Conservation (phyloP, 129 eudicot genomes). For the Flaveria linearis region DNA sequence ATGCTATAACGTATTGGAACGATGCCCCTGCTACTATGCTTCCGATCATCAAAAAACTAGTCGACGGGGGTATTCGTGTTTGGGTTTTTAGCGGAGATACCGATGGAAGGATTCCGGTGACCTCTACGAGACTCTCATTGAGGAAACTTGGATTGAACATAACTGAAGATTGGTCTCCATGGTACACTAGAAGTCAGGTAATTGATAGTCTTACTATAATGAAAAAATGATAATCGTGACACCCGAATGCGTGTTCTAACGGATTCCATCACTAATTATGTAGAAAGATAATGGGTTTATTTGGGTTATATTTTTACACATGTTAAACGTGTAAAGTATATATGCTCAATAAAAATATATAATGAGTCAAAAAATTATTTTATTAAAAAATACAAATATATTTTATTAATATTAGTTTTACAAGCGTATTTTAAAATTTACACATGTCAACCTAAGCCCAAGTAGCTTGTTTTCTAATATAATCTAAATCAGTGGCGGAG, state of each 20-base stretch:
- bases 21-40: conserved; percentile 63
- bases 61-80: conserved; percentile 55
- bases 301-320: neutral
- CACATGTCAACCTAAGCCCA: too few species aligned
- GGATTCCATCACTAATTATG: too few species aligned
- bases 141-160: conserved; percentile 66
- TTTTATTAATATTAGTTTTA: too few species aligned
- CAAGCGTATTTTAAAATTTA: too few species aligned
- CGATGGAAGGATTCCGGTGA: conserved; percentile 86
- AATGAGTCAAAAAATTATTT: too few species aligned
- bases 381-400: too few species aligned
- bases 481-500: too few species aligned
- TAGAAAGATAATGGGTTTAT: neutral
- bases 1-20: conserved; percentile 48
- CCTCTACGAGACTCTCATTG: conserved; percentile 64
- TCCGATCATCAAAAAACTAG: conserved; percentile 57
- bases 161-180: conserved; percentile 74
- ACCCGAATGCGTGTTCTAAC: too few species aligned
- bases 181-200: conserved; percentile 78
- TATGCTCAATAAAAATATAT: neutral
- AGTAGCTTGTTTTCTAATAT: too few species aligned
- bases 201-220: neutral
- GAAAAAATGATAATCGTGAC: neutral
- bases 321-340: too few species aligned
- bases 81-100: conserved; percentile 87